Conservation (phyloP, 2,329 filamentous ascomycete species). For the Esteya vermicola region DNA sequence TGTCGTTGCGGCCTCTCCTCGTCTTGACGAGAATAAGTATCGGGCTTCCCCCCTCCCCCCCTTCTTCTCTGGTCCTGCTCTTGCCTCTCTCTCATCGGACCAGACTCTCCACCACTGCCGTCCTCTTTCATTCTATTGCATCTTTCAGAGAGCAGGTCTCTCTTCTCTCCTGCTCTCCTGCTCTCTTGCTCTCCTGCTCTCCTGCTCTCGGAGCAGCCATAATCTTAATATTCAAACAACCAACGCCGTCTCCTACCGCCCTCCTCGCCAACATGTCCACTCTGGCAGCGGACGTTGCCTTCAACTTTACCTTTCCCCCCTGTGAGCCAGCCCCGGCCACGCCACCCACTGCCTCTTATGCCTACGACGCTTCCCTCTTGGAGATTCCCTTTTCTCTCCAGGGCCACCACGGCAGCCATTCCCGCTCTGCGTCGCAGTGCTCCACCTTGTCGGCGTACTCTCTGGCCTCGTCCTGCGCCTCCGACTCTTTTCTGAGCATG, state of each 20-base stretch:
- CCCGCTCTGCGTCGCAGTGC: slow-evolving; percentile 49
- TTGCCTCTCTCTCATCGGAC: background rate
- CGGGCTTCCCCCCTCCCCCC: slow-evolving; percentile 4
- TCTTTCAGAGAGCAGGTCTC: slow-evolving; percentile 14
- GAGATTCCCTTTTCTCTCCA: slow-evolving; percentile 29
- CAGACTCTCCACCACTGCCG: too few relatives aligned
- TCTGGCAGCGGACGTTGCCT: slow-evolving; percentile 48
- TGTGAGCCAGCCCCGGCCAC: slow-evolving; percentile 35
- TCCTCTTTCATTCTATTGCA: slow-evolving; percentile 6
- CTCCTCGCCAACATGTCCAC: slow-evolving; percentile 23
- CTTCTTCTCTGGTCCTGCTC: background rate
- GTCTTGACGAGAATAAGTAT: slow-evolving; percentile 10
- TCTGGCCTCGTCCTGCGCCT: slow-evolving; percentile 43
- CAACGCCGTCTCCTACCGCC: too few relatives aligned
- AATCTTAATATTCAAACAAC: slow-evolving; percentile 8
- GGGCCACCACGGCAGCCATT: slow-evolving; percentile 23
- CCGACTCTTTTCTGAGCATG: slow-evolving; percentile 40
- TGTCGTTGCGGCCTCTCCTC: slow-evolving; percentile 7
- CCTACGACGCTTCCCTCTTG: slow-evolving; percentile 42
- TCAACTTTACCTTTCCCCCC: slow-evolving; percentile 44
- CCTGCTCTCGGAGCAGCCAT: slow-evolving; percentile 12
- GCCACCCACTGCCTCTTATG: slow-evolving; percentile 28
- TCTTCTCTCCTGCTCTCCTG: slow-evolving; percentile 11
- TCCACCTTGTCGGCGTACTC: slow-evolving; percentile 43
- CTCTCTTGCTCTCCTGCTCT: slow-evolving; percentile 15